Percentiles rank a stretch among this genome's conserved stretches.
Conservation (phyloP, 192 early-diverging fungal genomes). For the Obelidium mucronatum region DNA sequence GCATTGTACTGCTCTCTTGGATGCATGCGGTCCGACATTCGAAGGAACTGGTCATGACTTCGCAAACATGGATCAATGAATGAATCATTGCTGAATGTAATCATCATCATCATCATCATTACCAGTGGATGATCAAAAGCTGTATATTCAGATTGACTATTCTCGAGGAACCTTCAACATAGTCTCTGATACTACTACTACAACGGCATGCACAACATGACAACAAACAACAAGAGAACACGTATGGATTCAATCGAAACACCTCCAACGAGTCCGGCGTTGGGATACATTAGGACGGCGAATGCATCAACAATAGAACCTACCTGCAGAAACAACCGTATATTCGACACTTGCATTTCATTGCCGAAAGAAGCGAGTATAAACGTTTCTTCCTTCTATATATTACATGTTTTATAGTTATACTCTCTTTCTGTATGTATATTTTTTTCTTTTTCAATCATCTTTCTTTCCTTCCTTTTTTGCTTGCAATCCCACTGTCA, state of each 20-base stretch:
- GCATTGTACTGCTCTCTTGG: slow-evolving; percentile 18
- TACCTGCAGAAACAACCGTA: background rate
- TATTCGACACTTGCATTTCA: background rate
- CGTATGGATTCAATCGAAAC: slow-evolving; percentile 14
- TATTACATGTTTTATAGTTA: background rate
- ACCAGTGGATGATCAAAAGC: too few species aligned
- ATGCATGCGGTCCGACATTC: background rate
- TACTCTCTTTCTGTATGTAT: too few species aligned
- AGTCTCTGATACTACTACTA: too few species aligned
- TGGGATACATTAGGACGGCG: background rate
- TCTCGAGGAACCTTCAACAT: background rate
- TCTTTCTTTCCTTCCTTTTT: too few species aligned
- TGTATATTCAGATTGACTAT: background rate
- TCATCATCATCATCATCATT: too few species aligned
- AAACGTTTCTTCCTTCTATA: background rate
- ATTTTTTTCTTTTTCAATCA: too few species aligned
- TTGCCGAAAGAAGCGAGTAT: background rate
- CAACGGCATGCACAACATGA: too few species aligned
- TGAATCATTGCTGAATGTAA: too few species aligned
- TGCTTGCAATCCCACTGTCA: too few species aligned
- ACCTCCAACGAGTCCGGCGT: background rate
- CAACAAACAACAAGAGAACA: background rate
- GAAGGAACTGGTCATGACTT: too few species aligned
- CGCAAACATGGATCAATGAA: too few species aligned
- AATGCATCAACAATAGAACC: background rate